Conservation (phyloP, 164 flowering plant species). For the Sextonia rubra region DNA sequence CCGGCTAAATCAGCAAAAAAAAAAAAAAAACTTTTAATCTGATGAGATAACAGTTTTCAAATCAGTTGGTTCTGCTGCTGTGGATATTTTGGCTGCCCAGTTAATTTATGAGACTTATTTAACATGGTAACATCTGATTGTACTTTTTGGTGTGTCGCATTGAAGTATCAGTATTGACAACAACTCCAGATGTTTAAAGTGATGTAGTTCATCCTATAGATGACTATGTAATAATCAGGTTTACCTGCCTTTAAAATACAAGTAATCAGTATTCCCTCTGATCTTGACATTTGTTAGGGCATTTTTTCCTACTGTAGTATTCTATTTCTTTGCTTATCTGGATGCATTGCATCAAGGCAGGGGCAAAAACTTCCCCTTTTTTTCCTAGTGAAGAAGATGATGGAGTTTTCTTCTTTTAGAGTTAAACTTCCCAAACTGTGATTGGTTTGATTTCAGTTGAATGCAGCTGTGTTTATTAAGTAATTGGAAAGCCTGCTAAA, state of each 20-base stretch:
- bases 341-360: background rate
- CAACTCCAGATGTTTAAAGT: background rate
- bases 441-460: background rate
- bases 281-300: background rate
- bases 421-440: background rate
- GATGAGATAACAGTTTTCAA: constrained; percentile 82
- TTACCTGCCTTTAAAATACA: background rate
- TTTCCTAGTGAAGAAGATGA: background rate
- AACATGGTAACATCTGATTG: background rate
- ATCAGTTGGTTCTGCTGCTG: constrained; percentile 85
- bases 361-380: too few relatives aligned
- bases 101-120: constrained; percentile 55
- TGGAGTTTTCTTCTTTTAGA: background rate
- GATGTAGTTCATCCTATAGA: background rate
- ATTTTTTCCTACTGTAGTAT: background rate
- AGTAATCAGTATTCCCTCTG: background rate
- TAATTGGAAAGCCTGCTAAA: background rate
- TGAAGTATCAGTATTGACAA: background rate
- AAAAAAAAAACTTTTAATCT: constrained; percentile 28
- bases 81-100: constrained; percentile 75
- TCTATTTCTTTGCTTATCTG: background rate
- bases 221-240: background rate
- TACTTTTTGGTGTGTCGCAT: background rate
- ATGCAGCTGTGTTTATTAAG: background rate
- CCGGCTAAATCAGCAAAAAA: too few relatives aligned